phyloP scores from a whole-genome alignment of 352 stramenopile species.

The Pythium grandisporangium region DNA sequence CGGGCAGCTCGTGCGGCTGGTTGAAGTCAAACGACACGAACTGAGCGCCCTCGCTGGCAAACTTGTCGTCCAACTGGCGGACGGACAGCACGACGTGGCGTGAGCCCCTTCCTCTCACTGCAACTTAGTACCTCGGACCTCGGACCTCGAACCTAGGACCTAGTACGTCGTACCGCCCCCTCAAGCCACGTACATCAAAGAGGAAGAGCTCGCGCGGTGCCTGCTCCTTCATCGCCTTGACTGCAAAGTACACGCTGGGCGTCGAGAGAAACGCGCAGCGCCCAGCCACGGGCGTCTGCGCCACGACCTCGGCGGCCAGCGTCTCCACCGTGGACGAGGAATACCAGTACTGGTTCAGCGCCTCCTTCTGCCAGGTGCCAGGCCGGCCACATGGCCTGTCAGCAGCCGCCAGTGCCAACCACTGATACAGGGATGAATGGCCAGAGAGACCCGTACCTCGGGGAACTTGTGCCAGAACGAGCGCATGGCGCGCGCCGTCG shows the following conservation, averaged over 20 bases:
- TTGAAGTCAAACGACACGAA: slow-evolving; percentile 92
- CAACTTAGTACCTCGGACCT: no score
- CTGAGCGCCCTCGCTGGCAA: slow-evolving; percentile 27
- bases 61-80: slow-evolving; percentile 80
- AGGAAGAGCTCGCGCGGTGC: slow-evolving; percentile 44
- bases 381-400: no score
- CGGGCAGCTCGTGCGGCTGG: slow-evolving; percentile 50
- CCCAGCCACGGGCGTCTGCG: slow-evolving; percentile 28
- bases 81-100: neutral
- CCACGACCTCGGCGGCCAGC: slow-evolving; percentile 49
- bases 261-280: slow-evolving; percentile 91
- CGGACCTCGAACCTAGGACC: no score
- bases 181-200: slow-evolving; percentile 88
- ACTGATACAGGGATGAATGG: no score
- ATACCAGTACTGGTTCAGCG: slow-evolving; percentile 97
- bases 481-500: slow-evolving; percentile 8
- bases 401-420: no score
- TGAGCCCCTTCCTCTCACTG: no score
- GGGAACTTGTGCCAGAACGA: slow-evolving; percentile 67
- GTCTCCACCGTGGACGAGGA: slow-evolving; percentile 79
- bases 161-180: no score
- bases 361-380: slow-evolving; percentile 70
- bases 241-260: slow-evolving; percentile 89
- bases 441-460: no score
- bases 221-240: slow-evolving; percentile 36